These are phyloP conservation scores for Kodamaea nitidulidarum DNA, from an alignment of 805 yeast genomes.

Conservation along the genomic window DNA sequence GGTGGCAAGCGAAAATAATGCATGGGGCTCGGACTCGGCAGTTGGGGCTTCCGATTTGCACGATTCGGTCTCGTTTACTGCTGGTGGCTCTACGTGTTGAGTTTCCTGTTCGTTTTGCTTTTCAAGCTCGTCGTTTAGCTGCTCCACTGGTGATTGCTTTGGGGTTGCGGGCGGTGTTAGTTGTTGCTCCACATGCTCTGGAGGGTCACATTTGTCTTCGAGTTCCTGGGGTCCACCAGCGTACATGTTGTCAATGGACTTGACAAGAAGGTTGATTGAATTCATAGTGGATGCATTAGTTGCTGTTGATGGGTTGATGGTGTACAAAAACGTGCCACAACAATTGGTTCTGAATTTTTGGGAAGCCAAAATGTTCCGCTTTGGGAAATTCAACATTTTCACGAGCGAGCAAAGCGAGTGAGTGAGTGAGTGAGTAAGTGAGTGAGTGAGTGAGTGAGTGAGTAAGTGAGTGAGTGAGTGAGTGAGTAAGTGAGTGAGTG, in stretches of 20 bases:
- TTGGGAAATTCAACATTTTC: conserved; percentile 6
- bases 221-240: conserved; percentile 13
- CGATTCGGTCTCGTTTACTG: background rate
- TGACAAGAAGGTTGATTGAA: conserved; percentile 31
- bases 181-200: conserved; percentile 1
- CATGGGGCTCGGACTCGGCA: background rate
- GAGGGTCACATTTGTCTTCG: background rate
- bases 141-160: conserved; percentile 1
- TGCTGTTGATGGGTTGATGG: conserved; percentile 4
- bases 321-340: conserved; percentile 11
- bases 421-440: too few relatives aligned
- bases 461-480: too few relatives aligned
- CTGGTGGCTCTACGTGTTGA: background rate
- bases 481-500: too few relatives aligned
- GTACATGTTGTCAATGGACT: conserved; percentile 28
- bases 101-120: too few relatives aligned
- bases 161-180: background rate
- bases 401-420: too few relatives aligned
- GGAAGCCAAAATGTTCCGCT: conserved; percentile 3
- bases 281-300: conserved; percentile 22
- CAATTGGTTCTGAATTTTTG: conserved; percentile 3
- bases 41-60: background rate
- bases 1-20: background rate
- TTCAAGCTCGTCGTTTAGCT: too few relatives aligned
- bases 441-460: too few relatives aligned